Evolutionary conservation across 345 rosid genomes (phyloP), one percentile per base, ranked within the genome.

Genomic region (Eutrema japonicum): DNA sequence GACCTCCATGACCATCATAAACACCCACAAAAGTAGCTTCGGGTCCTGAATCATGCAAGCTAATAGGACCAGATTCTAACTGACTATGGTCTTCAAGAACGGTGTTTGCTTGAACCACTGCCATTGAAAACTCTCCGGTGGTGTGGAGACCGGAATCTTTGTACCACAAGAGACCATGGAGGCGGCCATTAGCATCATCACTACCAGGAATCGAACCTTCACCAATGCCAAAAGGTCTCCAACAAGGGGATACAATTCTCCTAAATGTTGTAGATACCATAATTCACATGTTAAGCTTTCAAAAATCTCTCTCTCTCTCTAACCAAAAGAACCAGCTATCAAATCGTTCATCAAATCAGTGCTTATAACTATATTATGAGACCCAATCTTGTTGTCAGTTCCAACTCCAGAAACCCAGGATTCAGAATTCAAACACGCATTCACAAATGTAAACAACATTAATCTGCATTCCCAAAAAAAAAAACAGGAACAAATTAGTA

Each of bases 1-100:
- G 92, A 71, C 99, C 98, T 76, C 99, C 99, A 85, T 92, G 99
- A 36, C 97, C 99, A 73, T 96, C 98, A n/a, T 92, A 96, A 58
- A 96, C 80, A 78, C 99, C 99, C 42, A 96, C 94, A 83, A 92
- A 96, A 67, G 97, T 92, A 30, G 92, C 99, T 4, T 84, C 87
- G 64, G 97, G 97, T 29, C 98, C 96, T 7, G 89, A 77, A 30
- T 92, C 90, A 52, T 74, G 77, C 12, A 82, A 75, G 74, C 98
- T 88, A 83, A 92, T 61, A 4, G 94, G 91, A 78, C 99, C 99
- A n/a, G 99, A 88, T 66, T 92, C 99, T 52, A 96, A 82, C 26
- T 96, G 98, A 64, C 97, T 82, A 57, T 85, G 89, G 74, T 96
- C 99, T 83, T 96, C 99, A 68, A 92, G 76, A 36, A 82, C 38